phyloP scores from a whole-genome alignment of 2,329 filamentous ascomycete species.

The Neoscytalidium dimidiatum region DNA sequence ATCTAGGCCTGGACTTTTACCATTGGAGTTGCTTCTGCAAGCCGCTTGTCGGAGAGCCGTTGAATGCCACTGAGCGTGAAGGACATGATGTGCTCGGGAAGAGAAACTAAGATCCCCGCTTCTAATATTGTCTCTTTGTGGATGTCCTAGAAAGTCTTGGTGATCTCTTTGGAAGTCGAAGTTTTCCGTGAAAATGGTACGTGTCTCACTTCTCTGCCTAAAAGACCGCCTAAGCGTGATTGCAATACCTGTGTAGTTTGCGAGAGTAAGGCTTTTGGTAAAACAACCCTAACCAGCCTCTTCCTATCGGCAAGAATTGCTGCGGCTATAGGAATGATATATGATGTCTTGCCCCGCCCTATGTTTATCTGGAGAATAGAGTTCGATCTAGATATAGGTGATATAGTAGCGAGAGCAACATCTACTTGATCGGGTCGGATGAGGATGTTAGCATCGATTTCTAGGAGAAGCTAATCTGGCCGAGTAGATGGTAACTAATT shows the following conservation, averaged over 20 bases:
- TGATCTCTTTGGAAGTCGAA: slow-evolving; percentile 31
- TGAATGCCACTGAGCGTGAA: slow-evolving; percentile 65
- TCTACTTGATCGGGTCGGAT: slow-evolving; percentile 64
- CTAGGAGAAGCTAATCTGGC: slow-evolving; percentile 68
- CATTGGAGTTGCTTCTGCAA: slow-evolving; percentile 49
- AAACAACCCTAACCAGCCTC: slow-evolving; percentile 55
- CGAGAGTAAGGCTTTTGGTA: slow-evolving; percentile 57
- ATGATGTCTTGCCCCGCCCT: slow-evolving; percentile 66
- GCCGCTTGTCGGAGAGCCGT: slow-evolving; percentile 51
- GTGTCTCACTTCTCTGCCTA: slow-evolving; percentile 56
- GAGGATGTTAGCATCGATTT: slow-evolving; percentile 65
- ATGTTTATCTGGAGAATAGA: slow-evolving; percentile 68
- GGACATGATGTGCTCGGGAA: slow-evolving; percentile 66
- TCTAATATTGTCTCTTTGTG: slow-evolving; percentile 44
- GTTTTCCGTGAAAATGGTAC: slow-evolving; percentile 61
- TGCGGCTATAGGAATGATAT: slow-evolving; percentile 68
- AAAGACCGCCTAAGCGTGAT: slow-evolving; percentile 55
- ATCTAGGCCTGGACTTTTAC: slow-evolving; percentile 55
- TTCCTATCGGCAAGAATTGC: slow-evolving; percentile 41
- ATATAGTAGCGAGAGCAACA: slow-evolving; percentile 63
- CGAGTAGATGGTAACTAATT: too few species aligned
- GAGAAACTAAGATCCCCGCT: slow-evolving; percentile 58
- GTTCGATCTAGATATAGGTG: slow-evolving; percentile 54
- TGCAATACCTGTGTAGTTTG: slow-evolving; percentile 62
- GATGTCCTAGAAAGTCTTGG: slow-evolving; percentile 38